Conservation (phyloP, 768 basidiomycete genomes). For the Naganishia antarctica region DNA sequence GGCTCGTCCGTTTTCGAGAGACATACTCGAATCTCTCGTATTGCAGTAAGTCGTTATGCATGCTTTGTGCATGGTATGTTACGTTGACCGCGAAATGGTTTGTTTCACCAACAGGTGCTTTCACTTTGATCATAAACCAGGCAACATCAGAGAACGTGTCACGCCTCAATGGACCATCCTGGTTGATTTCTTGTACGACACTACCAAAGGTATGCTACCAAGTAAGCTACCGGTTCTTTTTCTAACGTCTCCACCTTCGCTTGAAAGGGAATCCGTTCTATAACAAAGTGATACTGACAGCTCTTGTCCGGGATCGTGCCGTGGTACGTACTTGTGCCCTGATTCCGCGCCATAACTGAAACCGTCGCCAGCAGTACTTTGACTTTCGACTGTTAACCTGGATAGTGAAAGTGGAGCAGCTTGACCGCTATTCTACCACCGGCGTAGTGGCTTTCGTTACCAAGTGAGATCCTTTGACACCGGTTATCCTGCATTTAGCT, state of each 20-base stretch:
- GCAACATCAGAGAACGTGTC: conserved; percentile 4
- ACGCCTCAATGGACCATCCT: conserved; percentile 23
- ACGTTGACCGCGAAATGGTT: too few relatives aligned
- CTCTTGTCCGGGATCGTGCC: conserved; percentile 14
- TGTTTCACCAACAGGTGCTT: too few relatives aligned
- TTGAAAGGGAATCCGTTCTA: conserved; percentile 31
- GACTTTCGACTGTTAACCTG: conserved; percentile 21
- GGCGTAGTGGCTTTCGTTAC: conserved; percentile 21
- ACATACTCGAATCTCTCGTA: conserved; percentile 5
- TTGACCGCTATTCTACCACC: conserved; percentile 16
- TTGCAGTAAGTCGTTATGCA: not conserved
- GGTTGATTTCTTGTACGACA: conserved; percentile 28
- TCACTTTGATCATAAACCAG: conserved; percentile 20
- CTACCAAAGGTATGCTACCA: conserved; percentile 32
- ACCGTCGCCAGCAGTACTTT: conserved; percentile 18
- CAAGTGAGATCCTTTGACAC: too few relatives aligned
- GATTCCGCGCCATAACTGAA: not conserved
- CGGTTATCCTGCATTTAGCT: too few relatives aligned
- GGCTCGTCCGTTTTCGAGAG: not conserved
- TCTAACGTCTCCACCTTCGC: too few relatives aligned
- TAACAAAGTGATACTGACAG: conserved; percentile 17
- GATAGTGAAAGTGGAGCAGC: conserved; percentile 15
- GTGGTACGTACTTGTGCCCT: not conserved
- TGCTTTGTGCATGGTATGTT: too few relatives aligned
- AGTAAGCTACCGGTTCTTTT: too few relatives aligned